Base-by-base conservation (phyloP, 257 asterid species). In the Solanum paucissectum region DNA sequence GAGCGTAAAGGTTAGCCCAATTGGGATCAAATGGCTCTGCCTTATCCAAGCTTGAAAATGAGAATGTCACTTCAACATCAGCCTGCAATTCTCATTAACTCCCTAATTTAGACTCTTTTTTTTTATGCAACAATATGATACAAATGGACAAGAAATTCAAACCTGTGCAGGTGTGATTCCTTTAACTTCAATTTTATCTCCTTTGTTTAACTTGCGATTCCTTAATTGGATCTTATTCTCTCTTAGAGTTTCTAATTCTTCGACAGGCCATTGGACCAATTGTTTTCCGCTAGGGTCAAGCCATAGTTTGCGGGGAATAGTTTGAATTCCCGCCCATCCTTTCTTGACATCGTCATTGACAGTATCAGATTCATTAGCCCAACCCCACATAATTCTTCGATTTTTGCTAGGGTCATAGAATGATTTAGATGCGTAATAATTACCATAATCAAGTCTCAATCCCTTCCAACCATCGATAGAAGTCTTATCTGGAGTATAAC, bases 151-250 rank as follows among this genome's bases (percentile, higher is more conserved):
- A 29, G 1, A 42, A 60, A 83, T 73, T 16, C 9, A 3, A 46
- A 92, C 95, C 93, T 93, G 94, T 81, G 93, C 91, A 25, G 93
- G 88, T 83, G 93, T 91, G 82, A 93, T 88, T 85, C 95, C 93
- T 83, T 89, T 88, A 83, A 93, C 69, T 83, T 89, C 87, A 36
- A 92, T 49, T 27, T 33, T 32, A 1, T 58, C 88, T 27, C 91
- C 93, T 58, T 85, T 87, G 2, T 42, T 62, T 0, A 93, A 88
- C 81, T 52, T 89, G 25, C 72, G 87, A 6, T 87, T 85, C 25
- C 83, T 86, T 55, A 92, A 20, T 21, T 87, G 86, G 1, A 93
- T 90, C 16, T 83, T 89, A 9, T 91, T 4, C 4, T 81, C 89
- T 88, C 95, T 88, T 12, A 90, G 88, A 69, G 72, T 40, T 60